phyloP scores from a whole-genome alignment of 495 filamentous ascomycete species.

The Hypoxylon fragiforme region DNA sequence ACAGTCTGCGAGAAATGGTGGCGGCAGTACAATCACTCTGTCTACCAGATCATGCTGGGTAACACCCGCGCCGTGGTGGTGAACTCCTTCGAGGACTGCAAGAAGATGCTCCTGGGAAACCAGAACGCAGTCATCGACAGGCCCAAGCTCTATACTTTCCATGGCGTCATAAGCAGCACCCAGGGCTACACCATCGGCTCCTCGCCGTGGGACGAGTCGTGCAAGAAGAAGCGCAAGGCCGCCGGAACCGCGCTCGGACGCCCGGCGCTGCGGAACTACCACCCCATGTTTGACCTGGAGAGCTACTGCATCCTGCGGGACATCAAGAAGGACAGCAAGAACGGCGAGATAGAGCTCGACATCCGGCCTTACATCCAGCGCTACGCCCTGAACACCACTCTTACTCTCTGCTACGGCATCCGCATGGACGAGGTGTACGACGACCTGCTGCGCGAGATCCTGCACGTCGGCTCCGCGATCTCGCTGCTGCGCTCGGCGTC shows the following conservation, averaged over 20 bases:
- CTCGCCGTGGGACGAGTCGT: slow-evolving; percentile 55
- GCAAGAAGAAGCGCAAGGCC: slow-evolving; percentile 56
- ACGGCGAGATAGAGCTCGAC: slow-evolving; percentile 45
- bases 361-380: slow-evolving; percentile 52
- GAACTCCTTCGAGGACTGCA: slow-evolving; percentile 52
- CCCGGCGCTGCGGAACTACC: slow-evolving; percentile 51
- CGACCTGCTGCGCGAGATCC: slow-evolving; percentile 53
- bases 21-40: slow-evolving; percentile 53
- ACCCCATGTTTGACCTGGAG: slow-evolving; percentile 58
- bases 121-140: slow-evolving; percentile 54
- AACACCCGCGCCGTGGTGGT: slow-evolving; percentile 56
- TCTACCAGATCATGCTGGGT: slow-evolving; percentile 59
- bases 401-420: slow-evolving; percentile 59
- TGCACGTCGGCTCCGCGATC: slow-evolving; percentile 54
- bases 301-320: slow-evolving; percentile 53
- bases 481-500: slow-evolving; percentile 52
- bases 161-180: slow-evolving; percentile 52
- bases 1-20: slow-evolving; percentile 57
- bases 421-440: slow-evolving; percentile 58
- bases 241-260: slow-evolving; percentile 51
- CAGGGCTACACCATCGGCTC: slow-evolving; percentile 53
- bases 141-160: slow-evolving; percentile 54
- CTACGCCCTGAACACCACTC: slow-evolving; percentile 54
- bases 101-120: slow-evolving; percentile 50
- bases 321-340: slow-evolving; percentile 45